Base-by-base conservation (phyloP, 768 basidiomycete species). In the Gyrodon lividus region DNA sequence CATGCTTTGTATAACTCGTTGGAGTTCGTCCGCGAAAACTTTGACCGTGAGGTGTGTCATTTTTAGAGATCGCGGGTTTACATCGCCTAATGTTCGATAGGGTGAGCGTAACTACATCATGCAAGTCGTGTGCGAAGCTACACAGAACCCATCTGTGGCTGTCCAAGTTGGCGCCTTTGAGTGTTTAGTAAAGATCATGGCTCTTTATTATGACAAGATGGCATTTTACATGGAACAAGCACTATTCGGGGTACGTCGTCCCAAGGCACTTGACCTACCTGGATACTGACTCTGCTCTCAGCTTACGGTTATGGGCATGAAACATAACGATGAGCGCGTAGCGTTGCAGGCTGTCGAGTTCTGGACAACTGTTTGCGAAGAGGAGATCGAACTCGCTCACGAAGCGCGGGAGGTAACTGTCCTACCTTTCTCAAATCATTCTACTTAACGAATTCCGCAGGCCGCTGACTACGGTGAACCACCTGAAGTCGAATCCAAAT, bases 61-160 rank as follows among this genome's bases (percentile, higher is more conserved):
- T 47, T 22, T 48, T 43, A 2, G 19, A 20, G 35, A 33, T 22
- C 35, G 9, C 34, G 22, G 30, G 37, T 40, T 8, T 19, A 42
- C 46, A 26, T 43, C 42, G 30, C 56, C 54, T 35, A 42, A 37
- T 30, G 46, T 31, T 46, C 22, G 52, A 12, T 64, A 98, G 93
- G 97, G 97, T 59, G 97, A 99, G 71, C 84, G 97, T 43, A 99
- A 98, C 73, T 98, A 97, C 74, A 98, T 99, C 71, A 99, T 99
- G 97, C 97, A 99, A 75, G 94, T 98, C 38, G 91, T 98, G 16
- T 99, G 97, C 67, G 97, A 98, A 66, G 96, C 96, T 0, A 98
- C 97, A 0, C 97, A 98, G 69, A 94, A 86, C 60, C 54, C 79
- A 1, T 71, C 84, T 2, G 82, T 88, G 3, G 70, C 78, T 31